These are phyloP conservation scores for Pyrenula massariospora DNA, from an alignment of 495 filamentous ascomycete genomes.

Conservation along the genomic window DNA sequence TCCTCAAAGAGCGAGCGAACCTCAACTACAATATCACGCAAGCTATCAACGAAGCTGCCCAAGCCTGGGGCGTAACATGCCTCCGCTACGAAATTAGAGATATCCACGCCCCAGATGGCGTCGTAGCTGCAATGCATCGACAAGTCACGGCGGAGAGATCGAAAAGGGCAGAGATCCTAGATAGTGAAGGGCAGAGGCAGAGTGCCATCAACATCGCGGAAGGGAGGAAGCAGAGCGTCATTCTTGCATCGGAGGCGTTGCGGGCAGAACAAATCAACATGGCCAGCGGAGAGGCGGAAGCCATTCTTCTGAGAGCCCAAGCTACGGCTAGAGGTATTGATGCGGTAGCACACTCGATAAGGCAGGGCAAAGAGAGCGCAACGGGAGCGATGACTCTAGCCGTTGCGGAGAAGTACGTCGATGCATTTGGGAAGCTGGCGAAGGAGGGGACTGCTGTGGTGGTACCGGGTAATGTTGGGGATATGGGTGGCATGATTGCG, in stretches of 20 bases:
- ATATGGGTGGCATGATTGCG: conserved; percentile 94
- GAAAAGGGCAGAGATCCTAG: conserved; percentile 94
- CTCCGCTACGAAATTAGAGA: conserved; percentile 96
- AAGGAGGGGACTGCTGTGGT: conserved; percentile 90
- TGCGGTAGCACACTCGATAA: conserved; percentile 64
- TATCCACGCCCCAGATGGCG: conserved; percentile 87
- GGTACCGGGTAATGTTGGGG: conserved; percentile 94
- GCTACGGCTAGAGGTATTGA: conserved; percentile 86
- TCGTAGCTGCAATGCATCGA: conserved; percentile 94
- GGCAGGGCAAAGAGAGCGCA: conserved; percentile 56
- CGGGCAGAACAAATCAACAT: conserved; percentile 83
- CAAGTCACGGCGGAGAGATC: conserved; percentile 94
- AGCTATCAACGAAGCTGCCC: conserved; percentile 94
- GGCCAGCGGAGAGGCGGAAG: conserved; percentile 84
- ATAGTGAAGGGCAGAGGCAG: conserved; percentile 91
- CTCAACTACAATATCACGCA: conserved; percentile 96
- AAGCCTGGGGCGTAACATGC: conserved; percentile 92
- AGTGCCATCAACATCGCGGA: conserved; percentile 97
- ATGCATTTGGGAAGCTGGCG: conserved; percentile 82
- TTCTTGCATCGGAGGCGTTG: conserved; percentile 89
- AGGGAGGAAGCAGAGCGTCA: conserved; percentile 89
- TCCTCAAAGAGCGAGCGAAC: conserved; percentile 87
- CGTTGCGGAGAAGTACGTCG: conserved; percentile 96
- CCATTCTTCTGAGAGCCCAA: conserved; percentile 71
- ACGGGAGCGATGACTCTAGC: conserved; percentile 72